phyloP scores from a whole-genome alignment of 257 asterid genomes.

The Solanum corneliomulleri region DNA sequence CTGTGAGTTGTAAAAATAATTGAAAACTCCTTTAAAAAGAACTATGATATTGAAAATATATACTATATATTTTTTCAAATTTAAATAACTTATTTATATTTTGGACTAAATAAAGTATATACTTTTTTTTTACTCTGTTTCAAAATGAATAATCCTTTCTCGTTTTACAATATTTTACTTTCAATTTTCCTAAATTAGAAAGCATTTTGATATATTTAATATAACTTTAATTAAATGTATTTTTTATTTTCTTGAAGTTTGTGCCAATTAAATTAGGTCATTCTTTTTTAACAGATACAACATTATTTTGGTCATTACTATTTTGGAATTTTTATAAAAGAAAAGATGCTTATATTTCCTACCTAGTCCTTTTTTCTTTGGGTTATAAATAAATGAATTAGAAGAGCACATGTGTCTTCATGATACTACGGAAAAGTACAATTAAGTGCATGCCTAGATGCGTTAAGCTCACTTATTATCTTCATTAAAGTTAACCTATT shows the following conservation, averaged over 20 bases:
- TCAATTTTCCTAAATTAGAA: too few species aligned
- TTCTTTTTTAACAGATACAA: neutral
- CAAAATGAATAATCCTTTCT: too few species aligned
- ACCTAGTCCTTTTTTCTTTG: neutral
- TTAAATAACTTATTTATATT: neutral
- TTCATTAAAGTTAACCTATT: neutral
- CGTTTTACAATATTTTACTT: too few species aligned
- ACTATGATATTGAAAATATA: too few species aligned
- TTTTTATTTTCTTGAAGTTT: too few species aligned
- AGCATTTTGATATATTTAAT: too few species aligned
- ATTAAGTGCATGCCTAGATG: neutral
- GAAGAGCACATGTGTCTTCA: neutral
- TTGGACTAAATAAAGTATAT: neutral
- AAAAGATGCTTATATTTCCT: neutral
- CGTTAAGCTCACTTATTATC: neutral
- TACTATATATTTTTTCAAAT: too few species aligned
- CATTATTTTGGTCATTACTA: neutral
- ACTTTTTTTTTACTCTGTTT: too few species aligned
- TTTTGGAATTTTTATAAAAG: neutral
- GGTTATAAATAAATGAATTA: neutral
- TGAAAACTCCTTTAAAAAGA: neutral
- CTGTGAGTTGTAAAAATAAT: too few species aligned
- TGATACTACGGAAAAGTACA: neutral
- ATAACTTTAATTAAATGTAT: too few species aligned
- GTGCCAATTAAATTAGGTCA: fast-evolving